Percentiles rank a stretch among this genome's conserved stretches.
phyloP scores from a whole-genome alignment of 2,329 filamentous ascomycete species.

The Microdochium nivale region DNA sequence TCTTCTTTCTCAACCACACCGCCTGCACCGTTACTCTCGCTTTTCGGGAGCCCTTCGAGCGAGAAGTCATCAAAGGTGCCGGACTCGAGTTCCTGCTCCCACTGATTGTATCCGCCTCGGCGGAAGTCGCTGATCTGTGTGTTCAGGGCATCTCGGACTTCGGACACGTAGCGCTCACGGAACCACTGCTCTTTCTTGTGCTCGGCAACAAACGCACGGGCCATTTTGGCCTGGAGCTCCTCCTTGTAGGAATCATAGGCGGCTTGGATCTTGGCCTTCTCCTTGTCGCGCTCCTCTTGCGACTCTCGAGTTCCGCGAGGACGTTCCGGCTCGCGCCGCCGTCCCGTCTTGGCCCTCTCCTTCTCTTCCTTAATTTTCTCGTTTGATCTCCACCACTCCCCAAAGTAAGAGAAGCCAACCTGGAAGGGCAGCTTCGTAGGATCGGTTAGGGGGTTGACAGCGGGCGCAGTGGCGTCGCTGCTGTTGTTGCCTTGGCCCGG shows the following conservation, averaged over 20 bases:
- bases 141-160: slow-evolving; percentile 68
- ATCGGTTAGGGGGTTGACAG: slow-evolving; percentile 61
- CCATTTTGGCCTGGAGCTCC: slow-evolving; percentile 68
- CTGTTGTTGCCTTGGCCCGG: slow-evolving; percentile 56
- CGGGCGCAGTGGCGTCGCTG: slow-evolving; percentile 35
- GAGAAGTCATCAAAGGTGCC: slow-evolving; percentile 93
- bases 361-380: slow-evolving; percentile 77
- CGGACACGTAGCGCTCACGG: slow-evolving; percentile 83
- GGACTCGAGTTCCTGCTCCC: slow-evolving; percentile 78
- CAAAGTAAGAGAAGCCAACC: slow-evolving; percentile 78
- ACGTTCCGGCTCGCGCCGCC: slow-evolving; percentile 55
- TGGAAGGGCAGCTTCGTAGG: slow-evolving; percentile 68
- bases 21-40: slow-evolving; percentile 78
- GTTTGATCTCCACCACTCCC: slow-evolving; percentile 79
- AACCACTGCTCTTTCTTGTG: slow-evolving; percentile 99
- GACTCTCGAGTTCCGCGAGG: slow-evolving; percentile 55
- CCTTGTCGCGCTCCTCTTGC: slow-evolving; percentile 68
- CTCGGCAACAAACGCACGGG: slow-evolving; percentile 78
- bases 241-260: slow-evolving; percentile 62
- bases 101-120: slow-evolving; percentile 70
- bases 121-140: slow-evolving; percentile 73
- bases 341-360: slow-evolving; percentile 61
- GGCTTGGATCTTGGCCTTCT: slow-evolving; percentile 68
- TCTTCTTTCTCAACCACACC: slow-evolving; percentile 90
- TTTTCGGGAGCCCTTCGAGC: slow-evolving; percentile 87